phyloP scores from a whole-genome alignment of 352 stramenopile species.

The Phytophthora cryptogea region DNA sequence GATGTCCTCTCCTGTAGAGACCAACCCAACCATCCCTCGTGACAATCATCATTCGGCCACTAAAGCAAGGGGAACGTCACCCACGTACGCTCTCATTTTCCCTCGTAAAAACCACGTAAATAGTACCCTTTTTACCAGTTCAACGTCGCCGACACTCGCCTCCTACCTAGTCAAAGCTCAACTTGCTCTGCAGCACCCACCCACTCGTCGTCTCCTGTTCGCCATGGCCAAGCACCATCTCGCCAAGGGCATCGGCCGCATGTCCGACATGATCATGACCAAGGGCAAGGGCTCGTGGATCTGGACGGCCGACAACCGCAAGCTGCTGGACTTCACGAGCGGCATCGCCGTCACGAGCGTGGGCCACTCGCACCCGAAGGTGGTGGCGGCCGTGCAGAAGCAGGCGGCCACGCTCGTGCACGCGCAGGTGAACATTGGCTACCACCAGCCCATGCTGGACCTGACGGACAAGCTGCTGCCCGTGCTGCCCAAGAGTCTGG shows the following conservation, averaged over 20 bases:
- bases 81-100: slow-evolving; percentile 29
- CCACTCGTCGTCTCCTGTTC: not conserved
- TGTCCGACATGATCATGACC: slow-evolving; percentile 85
- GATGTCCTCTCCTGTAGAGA: not conserved
- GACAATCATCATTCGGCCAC: not conserved
- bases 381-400: slow-evolving; percentile 90
- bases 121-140: slow-evolving; percentile 36
- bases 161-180: slow-evolving; percentile 24
- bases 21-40: not conserved
- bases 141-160: slow-evolving; percentile 18
- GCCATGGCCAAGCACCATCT: slow-evolving; percentile 76
- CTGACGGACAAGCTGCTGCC: slow-evolving; percentile 84
- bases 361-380: slow-evolving; percentile 92
- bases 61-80: slow-evolving; percentile 26
- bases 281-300: slow-evolving; percentile 88
- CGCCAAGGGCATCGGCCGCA: slow-evolving; percentile 77
- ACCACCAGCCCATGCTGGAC: slow-evolving; percentile 92
- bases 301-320: slow-evolving; percentile 86
- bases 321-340: slow-evolving; percentile 92
- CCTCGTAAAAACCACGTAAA: slow-evolving; percentile 32
- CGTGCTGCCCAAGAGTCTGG: slow-evolving; percentile 75
- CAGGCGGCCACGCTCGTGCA: slow-evolving; percentile 91
- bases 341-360: slow-evolving; percentile 93
- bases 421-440: slow-evolving; percentile 92
- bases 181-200: slow-evolving; percentile 33